Percentiles rank a stretch among this genome's conserved stretches.
phyloP scores from a whole-genome alignment of 78 protist genomes.

The Dictyostelium intermedium region DNA sequence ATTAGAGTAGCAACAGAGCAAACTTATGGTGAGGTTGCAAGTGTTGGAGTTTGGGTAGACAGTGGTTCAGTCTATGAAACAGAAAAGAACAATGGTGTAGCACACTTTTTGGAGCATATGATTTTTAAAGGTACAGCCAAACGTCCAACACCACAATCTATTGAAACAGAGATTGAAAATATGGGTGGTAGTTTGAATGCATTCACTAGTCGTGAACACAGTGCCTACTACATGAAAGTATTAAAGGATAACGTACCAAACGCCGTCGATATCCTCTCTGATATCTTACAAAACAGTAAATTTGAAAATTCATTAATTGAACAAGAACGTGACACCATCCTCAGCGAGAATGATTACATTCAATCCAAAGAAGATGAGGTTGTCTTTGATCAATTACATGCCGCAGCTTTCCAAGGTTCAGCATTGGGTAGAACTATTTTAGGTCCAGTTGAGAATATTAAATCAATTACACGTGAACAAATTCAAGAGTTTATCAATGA shows the following conservation, averaged over 20 bases:
- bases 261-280: constrained; percentile 92
- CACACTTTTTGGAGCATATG: constrained; percentile 99
- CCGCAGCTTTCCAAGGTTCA: constrained; percentile 88
- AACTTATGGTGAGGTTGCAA: constrained; percentile 85
- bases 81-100: constrained; percentile 96
- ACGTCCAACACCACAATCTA: constrained; percentile 76
- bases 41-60: constrained; percentile 96
- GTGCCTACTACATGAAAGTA: constrained; percentile 89
- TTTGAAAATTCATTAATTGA: constrained; percentile 80
- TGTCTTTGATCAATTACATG: constrained; percentile 94
- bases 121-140: constrained; percentile 94
- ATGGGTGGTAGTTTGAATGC: constrained; percentile 98
- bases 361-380: constrained; percentile 87
- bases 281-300: constrained; percentile 90
- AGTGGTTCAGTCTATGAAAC: constrained; percentile 96
- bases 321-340: constrained; percentile 91
- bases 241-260: constrained; percentile 88
- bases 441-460: constrained; percentile 93
- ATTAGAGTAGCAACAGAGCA: constrained; percentile 94
- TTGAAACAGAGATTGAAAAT: constrained; percentile 94
- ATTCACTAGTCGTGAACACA: constrained; percentile 96
- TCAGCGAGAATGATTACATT: constrained; percentile 89
- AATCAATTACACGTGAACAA: constrained; percentile 81
- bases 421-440: constrained; percentile 95
- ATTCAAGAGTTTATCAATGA: constrained; percentile 74